These are phyloP conservation scores for Pisolithus thermaeus DNA, from an alignment of 1,284 basidiomycete genomes.

Conservation along the genomic window DNA sequence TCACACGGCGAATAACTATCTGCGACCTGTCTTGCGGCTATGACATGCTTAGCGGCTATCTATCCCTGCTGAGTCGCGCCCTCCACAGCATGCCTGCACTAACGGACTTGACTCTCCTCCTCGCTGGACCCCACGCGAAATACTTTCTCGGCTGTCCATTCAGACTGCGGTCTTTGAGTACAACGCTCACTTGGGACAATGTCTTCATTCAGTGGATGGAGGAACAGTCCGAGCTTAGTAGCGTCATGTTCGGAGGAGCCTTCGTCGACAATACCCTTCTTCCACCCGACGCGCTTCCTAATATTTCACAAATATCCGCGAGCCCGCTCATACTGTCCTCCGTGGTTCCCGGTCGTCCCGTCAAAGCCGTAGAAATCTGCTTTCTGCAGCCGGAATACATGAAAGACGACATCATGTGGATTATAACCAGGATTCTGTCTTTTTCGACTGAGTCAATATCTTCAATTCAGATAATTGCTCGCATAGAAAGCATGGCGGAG, in stretches of 20 bases:
- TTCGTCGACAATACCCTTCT: slow-evolving; percentile 11
- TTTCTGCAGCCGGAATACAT: slow-evolving; percentile 20
- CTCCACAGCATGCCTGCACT: slow-evolving; percentile 16
- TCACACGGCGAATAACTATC: slow-evolving; percentile 6
- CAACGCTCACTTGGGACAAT: slow-evolving; percentile 19
- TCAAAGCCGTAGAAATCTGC: slow-evolving; percentile 22
- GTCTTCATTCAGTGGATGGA: slow-evolving; percentile 16
- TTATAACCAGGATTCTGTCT: slow-evolving; percentile 14
- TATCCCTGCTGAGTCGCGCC: slow-evolving; percentile 14
- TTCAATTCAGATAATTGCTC: slow-evolving; percentile 20
- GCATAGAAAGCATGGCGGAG: slow-evolving; percentile 11
- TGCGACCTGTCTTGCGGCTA: slow-evolving; percentile 3
- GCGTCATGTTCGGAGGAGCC: slow-evolving; percentile 20
- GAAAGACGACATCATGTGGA: slow-evolving; percentile 18
- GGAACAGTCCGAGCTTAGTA: slow-evolving; percentile 13
- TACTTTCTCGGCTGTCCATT: slow-evolving; percentile 18
- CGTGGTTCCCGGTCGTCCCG: slow-evolving; percentile 18
- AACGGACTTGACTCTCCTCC: slow-evolving; percentile 18
- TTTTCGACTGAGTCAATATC: slow-evolving; percentile 15
- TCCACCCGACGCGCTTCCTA: slow-evolving; percentile 10
- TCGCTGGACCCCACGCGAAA: slow-evolving; percentile 16
- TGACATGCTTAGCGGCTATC: slow-evolving; percentile 1
- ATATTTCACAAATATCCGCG: slow-evolving; percentile 19
- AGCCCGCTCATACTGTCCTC: slow-evolving; percentile 19
- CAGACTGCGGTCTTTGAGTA: slow-evolving; percentile 18